phyloP scores from a whole-genome alignment of 192 early-diverging fungal species.

The Irineochytrium annulatum region DNA sequence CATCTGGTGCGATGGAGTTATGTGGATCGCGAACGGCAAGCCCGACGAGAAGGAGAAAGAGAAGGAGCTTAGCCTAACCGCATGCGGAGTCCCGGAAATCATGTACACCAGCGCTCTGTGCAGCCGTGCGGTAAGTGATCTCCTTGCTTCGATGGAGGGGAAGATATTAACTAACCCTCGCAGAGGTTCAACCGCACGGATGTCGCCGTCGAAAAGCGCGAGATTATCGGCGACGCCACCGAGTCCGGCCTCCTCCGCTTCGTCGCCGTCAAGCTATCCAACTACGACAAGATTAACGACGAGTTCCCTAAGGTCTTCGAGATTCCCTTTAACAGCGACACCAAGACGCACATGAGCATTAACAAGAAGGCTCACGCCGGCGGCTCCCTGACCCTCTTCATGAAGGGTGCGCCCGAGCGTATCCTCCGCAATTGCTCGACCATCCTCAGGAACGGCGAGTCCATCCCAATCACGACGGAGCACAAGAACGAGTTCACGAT shows the following conservation, averaged over 20 bases:
- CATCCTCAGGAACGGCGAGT: conserved; percentile 50
- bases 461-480: conserved; percentile 54
- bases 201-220: conserved; percentile 65
- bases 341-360: conserved; percentile 86
- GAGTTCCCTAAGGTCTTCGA: conserved; percentile 86
- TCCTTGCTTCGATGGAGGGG: neutral
- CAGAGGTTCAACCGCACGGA: conserved; percentile 34
- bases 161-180: neutral
- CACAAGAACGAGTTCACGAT: conserved; percentile 59
- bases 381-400: conserved; percentile 71
- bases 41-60: neutral
- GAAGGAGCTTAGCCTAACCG: conserved; percentile 21
- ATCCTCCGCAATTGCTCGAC: conserved; percentile 73
- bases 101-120: conserved; percentile 54
- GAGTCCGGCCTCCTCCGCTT: conserved; percentile 79
- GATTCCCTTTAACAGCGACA: conserved; percentile 90
- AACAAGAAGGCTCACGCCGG: conserved; percentile 67
- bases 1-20: conserved; percentile 30
- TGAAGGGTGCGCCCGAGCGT: conserved; percentile 88
- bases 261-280: conserved; percentile 56
- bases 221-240: conserved; percentile 75
- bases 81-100: conserved; percentile 58
- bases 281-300: conserved; percentile 61
- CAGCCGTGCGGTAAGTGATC: conserved; percentile 5
- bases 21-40: conserved; percentile 16